Evolutionary conservation across 1,139 yeast species (phyloP).

Genomic region (Debaryomyces psychrophilus): DNA sequence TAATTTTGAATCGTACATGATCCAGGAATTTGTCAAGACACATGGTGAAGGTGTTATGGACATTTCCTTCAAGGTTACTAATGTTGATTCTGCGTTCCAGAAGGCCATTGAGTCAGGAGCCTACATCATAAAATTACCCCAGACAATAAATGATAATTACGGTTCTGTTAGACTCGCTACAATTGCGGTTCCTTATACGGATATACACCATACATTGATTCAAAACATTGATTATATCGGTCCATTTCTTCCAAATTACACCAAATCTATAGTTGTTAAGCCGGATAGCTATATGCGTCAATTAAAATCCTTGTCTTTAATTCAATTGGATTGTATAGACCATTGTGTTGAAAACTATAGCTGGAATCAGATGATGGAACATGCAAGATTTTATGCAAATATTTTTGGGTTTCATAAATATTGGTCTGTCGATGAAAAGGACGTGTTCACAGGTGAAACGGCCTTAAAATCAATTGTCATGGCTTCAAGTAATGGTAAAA

Average conservation of each 20-base stretch:
- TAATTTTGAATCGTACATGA: constrained; percentile 29
- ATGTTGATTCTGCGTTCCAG: constrained; percentile 47
- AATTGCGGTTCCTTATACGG: constrained; percentile 59
- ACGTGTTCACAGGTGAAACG: constrained; percentile 67
- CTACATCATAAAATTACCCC: constrained; percentile 47
- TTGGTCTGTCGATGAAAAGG: constrained; percentile 83
- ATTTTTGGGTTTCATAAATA: constrained; percentile 74
- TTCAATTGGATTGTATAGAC: constrained; percentile 54
- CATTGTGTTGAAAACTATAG: constrained; percentile 81
- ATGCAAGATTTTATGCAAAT: constrained; percentile 60
- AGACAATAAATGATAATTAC: constrained; percentile 37
- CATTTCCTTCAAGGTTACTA: constrained; percentile 60
- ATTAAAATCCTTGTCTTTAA: constrained; percentile 28
- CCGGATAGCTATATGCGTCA: constrained; percentile 10
- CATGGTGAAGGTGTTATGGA: constrained; percentile 85
- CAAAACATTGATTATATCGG: constrained; percentile 52
- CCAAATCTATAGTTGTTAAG: constrained; percentile 11
- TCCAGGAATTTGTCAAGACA: constrained; percentile 46
- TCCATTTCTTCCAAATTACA: constrained; percentile 61
- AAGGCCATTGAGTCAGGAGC: constrained; percentile 62
- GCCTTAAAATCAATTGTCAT: constrained; percentile 76
- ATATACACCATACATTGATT: constrained; percentile 69
- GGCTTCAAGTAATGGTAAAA: constrained; percentile 65
- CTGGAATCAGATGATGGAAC: constrained; percentile 65
- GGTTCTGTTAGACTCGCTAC: constrained; percentile 61